Conservation (phyloP, 2,329 filamentous ascomycete genomes). For the Geosmithia flava region DNA sequence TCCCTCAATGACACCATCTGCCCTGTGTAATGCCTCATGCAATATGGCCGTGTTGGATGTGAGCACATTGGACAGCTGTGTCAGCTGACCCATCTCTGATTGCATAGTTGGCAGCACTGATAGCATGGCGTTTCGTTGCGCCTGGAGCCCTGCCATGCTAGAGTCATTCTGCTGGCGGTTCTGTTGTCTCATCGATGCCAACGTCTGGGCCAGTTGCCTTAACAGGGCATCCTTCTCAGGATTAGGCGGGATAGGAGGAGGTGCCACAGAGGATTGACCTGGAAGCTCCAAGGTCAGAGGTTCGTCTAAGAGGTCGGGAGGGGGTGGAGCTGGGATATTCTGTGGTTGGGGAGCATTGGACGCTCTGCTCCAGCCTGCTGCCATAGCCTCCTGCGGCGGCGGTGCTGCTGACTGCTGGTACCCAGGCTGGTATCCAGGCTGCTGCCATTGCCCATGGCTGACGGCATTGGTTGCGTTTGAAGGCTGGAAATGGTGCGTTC, state of each 20-base stretch:
- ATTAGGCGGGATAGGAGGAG: constrained; percentile 87
- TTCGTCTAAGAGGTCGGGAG: constrained; percentile 42
- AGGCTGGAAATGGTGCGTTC: not conserved
- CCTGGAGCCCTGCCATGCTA: constrained; percentile 61
- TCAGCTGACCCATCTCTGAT: constrained; percentile 59
- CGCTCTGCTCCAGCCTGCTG: not conserved
- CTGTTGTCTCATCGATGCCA: constrained; percentile 56
- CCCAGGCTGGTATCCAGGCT: constrained; percentile 7
- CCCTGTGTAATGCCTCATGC: constrained; percentile 62
- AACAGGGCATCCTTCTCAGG: constrained; percentile 88
- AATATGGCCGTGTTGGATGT: constrained; percentile 69
- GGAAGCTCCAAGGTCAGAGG: constrained; percentile 39
- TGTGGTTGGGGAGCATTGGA: constrained; percentile 8
- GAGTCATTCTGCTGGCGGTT: constrained; percentile 61
- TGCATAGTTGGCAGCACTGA: constrained; percentile 58
- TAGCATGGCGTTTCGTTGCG: constrained; percentile 69
- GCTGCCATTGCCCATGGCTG: constrained; percentile 2
- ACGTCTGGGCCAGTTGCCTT: constrained; percentile 57
- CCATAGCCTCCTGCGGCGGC: constrained; percentile 2
- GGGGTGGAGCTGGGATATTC: constrained; percentile 11
- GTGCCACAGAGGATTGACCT: constrained; percentile 37
- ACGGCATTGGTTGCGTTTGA: not conserved
- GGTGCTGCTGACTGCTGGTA: constrained; percentile 6
- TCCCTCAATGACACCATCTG: constrained; percentile 64
- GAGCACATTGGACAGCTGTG: constrained; percentile 57